Evolutionary conservation across 2,329 filamentous ascomycete species (phyloP).

Genomic region (Exophiala calicioides): DNA sequence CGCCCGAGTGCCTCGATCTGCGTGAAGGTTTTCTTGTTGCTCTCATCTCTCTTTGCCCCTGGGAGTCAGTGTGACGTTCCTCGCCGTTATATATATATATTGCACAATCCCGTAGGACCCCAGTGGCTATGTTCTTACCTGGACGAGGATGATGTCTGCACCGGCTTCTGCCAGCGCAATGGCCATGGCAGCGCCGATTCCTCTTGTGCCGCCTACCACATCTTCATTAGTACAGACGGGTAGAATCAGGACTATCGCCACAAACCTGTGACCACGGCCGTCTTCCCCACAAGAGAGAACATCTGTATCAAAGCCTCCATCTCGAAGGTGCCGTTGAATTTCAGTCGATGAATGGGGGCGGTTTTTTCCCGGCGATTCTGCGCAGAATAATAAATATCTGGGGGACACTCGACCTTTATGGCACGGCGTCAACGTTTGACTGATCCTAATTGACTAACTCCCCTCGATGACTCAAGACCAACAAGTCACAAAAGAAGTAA

Average conservation of each 20-base stretch:
- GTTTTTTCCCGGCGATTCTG: no score
- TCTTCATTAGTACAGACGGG: no score
- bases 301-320: constrained; percentile 23
- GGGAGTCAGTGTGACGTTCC: background rate
- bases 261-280: constrained; percentile 47
- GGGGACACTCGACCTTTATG: no score
- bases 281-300: constrained; percentile 40
- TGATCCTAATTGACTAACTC: no score
- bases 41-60: constrained; percentile 53
- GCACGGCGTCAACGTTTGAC: no score
- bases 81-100: background rate
- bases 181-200: constrained; percentile 51
- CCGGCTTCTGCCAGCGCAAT: constrained; percentile 50
- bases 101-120: no score
- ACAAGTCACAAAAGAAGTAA: constrained; percentile 2
- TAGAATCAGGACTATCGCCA: no score
- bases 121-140: no score
- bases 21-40: constrained; percentile 45
- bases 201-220: constrained; percentile 43
- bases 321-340: background rate
- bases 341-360: no score
- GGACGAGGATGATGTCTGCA: constrained; percentile 44
- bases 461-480: background rate
- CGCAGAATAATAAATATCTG: background rate
- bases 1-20: constrained; percentile 42